Percentiles rank a stretch among this genome's conserved stretches.
Evolutionary conservation across 345 rosid species (phyloP).

Genomic region (Brassica carinata): DNA sequence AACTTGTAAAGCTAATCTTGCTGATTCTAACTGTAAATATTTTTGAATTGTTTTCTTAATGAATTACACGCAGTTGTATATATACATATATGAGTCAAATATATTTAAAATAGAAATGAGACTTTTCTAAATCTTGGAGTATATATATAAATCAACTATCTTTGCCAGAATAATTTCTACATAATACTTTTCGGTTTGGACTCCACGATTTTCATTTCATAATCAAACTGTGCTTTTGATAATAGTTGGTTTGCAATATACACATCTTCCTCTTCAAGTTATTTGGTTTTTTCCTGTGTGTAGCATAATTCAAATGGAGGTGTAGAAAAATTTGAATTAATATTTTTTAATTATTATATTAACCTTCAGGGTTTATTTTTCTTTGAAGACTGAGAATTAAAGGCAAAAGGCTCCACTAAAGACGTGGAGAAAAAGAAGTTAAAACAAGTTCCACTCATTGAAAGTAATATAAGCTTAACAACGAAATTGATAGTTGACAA

Average conservation of each 20-base stretch:
- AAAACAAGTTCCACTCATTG: slow-evolving; percentile 7
- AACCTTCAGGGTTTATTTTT: not conserved
- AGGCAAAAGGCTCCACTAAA: slow-evolving; percentile 11
- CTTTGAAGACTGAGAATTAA: slow-evolving; percentile 14
- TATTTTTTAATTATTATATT: not conserved
- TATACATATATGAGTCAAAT: too few relatives aligned
- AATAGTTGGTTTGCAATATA: not conserved
- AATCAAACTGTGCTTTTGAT: too few relatives aligned
- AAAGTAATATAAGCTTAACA: slow-evolving; percentile 29
- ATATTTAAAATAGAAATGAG: too few relatives aligned
- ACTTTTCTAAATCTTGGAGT: too few relatives aligned
- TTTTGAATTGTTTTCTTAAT: too few relatives aligned
- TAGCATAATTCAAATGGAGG: not conserved
- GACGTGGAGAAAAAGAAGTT: not conserved
- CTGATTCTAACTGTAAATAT: too few relatives aligned
- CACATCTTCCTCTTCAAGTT: not conserved
- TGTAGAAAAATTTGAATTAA: not conserved
- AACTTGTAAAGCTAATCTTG: too few relatives aligned
- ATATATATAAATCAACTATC: too few relatives aligned
- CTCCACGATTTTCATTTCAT: too few relatives aligned
- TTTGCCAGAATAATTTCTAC: too few relatives aligned
- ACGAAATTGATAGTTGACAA: slow-evolving; percentile 27
- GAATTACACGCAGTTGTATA: too few relatives aligned
- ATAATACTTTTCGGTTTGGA: too few relatives aligned
- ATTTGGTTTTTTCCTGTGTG: not conserved